Base-by-base conservation (phyloP, 768 basidiomycete species). In the Trametes punicea region DNA sequence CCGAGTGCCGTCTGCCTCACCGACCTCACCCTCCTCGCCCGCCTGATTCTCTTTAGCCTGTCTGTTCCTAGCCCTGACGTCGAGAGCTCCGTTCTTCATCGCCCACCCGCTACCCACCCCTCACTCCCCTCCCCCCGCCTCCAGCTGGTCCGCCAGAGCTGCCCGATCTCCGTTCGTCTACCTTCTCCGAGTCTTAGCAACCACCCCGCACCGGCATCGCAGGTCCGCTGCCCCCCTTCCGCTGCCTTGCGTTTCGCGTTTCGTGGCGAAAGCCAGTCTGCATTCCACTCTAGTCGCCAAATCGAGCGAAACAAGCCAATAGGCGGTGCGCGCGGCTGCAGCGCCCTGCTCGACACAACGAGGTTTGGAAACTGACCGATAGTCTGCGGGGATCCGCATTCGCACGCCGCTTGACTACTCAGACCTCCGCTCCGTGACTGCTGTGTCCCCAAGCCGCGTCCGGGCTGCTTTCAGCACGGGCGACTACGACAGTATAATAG, bases 301-400 rank as follows among this genome's bases (percentile, higher is more conserved):
- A 51, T 55, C 56, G 36, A 47, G 49, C 56, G 49, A 57, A 26
- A 50, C 42, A 51, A 45, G 23, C 48, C 49, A 38, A 44, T 46
- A 4, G 42, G 42, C 42, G 25, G 42, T 44, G 42, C 30, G 41
- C 41, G 41, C 55, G 55, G 33, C 55, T 21, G 44, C 42, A 46
- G 56, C 56, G 56, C 48, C 44, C 42, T 45, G 27, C 38, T 46
- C 56, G 44, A 39, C 50, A 26, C 56, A 57, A 57, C 56, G 44
- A 51, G 56, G 21, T 38, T 57, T 51, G 50, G 50, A 57, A 57
- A 57, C 56, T 34, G 50, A 51, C 56, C 56, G 56, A 51, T 57
- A 51, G 56, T 57, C 56, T 46, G 46, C 50, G 50, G 50, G 41
- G 41, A 10, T 29, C 29, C 21, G 42, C 56, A 23, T 56, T 51